Evolutionary conservation across 306 rosid genomes (phyloP), one percentile per base, ranked within the genome.

Genomic region (Macrotyloma uniflorum): DNA sequence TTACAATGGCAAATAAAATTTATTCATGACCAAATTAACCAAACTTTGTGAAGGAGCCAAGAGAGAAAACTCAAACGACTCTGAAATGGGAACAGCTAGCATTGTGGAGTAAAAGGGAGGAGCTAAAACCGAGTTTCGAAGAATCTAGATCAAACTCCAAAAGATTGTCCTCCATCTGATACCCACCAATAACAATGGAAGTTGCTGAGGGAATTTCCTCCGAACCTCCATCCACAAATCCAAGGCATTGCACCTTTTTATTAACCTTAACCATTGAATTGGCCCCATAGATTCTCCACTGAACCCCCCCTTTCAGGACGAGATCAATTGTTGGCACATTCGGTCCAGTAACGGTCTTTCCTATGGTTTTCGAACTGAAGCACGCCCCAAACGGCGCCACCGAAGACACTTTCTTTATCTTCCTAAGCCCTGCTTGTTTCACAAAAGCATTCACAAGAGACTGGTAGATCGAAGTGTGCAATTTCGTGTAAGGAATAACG

Each of bases 341-440:
- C 0, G 83, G 85, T 46, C 88, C 90, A 2, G 70, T 49, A 2
- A 2, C n/a, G 6, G 15, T 67, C 35, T 71, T 74, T 0, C 61
- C 43, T 6, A 87, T 19, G 11, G 47, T 79, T 51, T 15, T 79
- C 6, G 83, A 30, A 67, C 76, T 83, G 22, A 84, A 87, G 46
- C 90, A 87, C 3, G 83, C 86, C 16, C 67, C 82, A 36, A 84
- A 84, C 18, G 86, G 86, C 40, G 23, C 75, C 77, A 76, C 85
- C 1, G 79, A 40, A 0, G 54, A 24, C 71, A 82, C 87, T 10
- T 82, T 79, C 9, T 72, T 82, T 9, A 76, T 84, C 3, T 85
- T 87, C 70, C 66, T 79, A 0, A 5, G 55, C 6, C 1, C 51
- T 0, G 87, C 80, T 57, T 61, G 62, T 46, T 77, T 82, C 15